These are phyloP conservation scores for Rubus idaeus DNA, from an alignment of 306 rosid species.

Conservation along the genomic window DNA sequence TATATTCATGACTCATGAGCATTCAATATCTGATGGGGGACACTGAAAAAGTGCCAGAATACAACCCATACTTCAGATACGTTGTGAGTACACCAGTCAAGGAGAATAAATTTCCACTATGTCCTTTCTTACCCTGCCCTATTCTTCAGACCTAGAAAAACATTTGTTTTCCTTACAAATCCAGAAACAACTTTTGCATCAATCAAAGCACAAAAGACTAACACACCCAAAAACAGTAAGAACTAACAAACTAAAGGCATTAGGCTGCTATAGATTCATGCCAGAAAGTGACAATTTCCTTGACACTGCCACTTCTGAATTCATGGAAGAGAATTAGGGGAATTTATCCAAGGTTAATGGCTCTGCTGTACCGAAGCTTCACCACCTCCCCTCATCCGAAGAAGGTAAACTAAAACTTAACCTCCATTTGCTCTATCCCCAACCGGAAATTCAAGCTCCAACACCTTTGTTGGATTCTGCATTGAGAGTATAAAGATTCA, in stretches of 20 bases:
- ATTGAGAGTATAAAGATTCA: constrained; percentile 82
- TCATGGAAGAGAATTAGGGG: constrained; percentile 34
- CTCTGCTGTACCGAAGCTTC: constrained; percentile 52
- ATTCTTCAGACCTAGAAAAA: constrained; percentile 36
- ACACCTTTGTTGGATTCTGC: constrained; percentile 90
- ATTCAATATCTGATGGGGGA: constrained; percentile 37
- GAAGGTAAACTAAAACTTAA: constrained; percentile 77
- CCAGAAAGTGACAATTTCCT: constrained; percentile 46
- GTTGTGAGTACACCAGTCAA: constrained; percentile 37
- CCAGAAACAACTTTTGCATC: constrained; percentile 33
- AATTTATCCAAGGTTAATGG: constrained; percentile 44
- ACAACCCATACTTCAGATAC: constrained; percentile 41
- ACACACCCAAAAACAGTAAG: constrained; percentile 30
- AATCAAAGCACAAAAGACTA: constrained; percentile 14
- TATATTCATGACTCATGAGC: constrained; percentile 39
- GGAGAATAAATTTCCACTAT: constrained; percentile 17
- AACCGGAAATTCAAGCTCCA: constrained; percentile 83
- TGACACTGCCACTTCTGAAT: constrained; percentile 48
- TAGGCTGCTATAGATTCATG: constrained; percentile 46
- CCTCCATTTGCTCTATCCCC: constrained; percentile 96
- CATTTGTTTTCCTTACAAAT: constrained; percentile 34
- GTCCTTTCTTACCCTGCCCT: constrained; percentile 27
- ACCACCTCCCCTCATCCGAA: constrained; percentile 49
- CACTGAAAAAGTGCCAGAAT: constrained; percentile 32
- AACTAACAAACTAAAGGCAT: constrained; percentile 29